Evolutionary conservation across 495 filamentous ascomycete species (phyloP), one percentile per base, ranked within the genome.

Genomic region (Gamarada debralockiae): DNA sequence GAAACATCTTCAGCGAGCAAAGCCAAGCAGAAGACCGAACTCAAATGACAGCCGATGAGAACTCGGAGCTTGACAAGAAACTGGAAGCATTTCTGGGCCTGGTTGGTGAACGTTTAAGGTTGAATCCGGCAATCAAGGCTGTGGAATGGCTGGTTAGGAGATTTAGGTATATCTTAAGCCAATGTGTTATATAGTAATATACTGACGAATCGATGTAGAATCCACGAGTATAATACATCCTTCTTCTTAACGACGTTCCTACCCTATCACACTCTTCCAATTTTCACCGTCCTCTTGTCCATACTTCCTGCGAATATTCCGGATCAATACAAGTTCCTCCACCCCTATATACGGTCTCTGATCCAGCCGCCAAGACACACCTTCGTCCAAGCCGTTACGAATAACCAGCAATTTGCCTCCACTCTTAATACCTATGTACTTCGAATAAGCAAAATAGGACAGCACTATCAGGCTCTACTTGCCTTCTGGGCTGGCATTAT

Each of bases 91-190:
- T 97, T 61, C 73, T 99, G 40, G 83, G 81, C 22, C 72, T 96
- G 7, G 80, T 88, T 12, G 82, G 86, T 20, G 79, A 81, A n/a
- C 77, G 85, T 41, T 57, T 99, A 33, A 76, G 90, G 23, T 72
- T 99, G 37, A 90, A 82, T 65, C 91, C 92, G 14, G 89, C 88
- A 1, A 77, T 93, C 13, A 96, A 92, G 60, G 88, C 90, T 3
- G 74, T 97, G 27, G 95, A 99, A 71, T 99, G 93, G 93, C 76
- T 97, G 20, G 77, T 99, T 25, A 75, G 93, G 62, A 78, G 91
- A 53, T 99, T 97, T 57, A 80, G 90, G 92, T 97, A 72, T 23
- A 78, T 58, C 17, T 17, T n/a, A 15, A 9, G 48, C 15, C 17
- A 41, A 31, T 50, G 27, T 42, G 36, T 37, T 9, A 8, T 43